Percentiles rank a stretch among this genome's conserved stretches.
These are phyloP conservation scores for Neurospora discreta DNA, from an alignment of 495 filamentous ascomycete species.

Conservation along the genomic window DNA sequence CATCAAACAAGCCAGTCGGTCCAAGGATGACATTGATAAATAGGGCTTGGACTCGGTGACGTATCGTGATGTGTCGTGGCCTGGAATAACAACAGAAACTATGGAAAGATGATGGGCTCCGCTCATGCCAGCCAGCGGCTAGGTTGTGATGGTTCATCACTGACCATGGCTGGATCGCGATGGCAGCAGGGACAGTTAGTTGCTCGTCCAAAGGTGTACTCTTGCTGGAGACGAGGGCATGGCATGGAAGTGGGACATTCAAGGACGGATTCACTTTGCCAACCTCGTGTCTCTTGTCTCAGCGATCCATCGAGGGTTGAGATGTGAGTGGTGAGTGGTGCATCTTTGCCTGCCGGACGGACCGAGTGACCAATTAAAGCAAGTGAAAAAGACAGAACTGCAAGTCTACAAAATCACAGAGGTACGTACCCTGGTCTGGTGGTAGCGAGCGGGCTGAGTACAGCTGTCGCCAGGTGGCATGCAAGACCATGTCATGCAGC, in stretches of 20 bases:
- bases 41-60: neutral
- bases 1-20: neutral
- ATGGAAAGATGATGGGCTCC: neutral
- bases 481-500: neutral
- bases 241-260: neutral
- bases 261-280: neutral
- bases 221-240: neutral
- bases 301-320: neutral
- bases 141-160: neutral
- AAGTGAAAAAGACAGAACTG: neutral
- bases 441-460: too few species aligned
- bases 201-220: neutral
- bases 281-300: neutral
- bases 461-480: neutral
- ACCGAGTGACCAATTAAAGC: neutral
- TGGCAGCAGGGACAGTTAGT: neutral
- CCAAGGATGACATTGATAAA: neutral
- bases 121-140: neutral
- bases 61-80: neutral
- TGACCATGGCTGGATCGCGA: neutral
- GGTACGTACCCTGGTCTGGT: too few species aligned
- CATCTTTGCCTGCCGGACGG: neutral
- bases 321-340: neutral
- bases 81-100: neutral
- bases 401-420: neutral